phyloP scores from a whole-genome alignment of 73 alveolate genomes.

The Diophrys appendiculata region DNA sequence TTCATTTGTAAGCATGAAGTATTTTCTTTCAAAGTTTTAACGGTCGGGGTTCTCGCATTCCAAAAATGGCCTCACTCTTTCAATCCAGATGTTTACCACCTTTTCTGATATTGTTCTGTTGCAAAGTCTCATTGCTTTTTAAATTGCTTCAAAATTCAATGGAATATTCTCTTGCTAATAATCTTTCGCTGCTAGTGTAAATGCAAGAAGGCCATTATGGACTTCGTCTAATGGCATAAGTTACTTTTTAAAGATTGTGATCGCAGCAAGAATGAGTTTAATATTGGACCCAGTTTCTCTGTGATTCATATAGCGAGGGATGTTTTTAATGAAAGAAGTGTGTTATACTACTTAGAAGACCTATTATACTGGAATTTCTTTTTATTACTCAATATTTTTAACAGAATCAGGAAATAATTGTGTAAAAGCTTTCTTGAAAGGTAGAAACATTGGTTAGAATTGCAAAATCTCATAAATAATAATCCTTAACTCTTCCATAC shows the following conservation, averaged over 20 bases:
- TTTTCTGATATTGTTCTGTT: constrained; percentile 41
- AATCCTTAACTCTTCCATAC: background rate
- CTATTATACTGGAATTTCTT: background rate
- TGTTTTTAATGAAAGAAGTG: background rate
- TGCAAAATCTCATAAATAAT: background rate
- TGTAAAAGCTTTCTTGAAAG: background rate
- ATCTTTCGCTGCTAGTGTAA: constrained; percentile 2
- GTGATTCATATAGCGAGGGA: background rate
- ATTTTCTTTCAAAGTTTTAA: constrained; percentile 32
- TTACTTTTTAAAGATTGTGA: background rate
- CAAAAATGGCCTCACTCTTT: constrained; percentile 15
- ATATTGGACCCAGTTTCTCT: constrained; percentile 11
- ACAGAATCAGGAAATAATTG: background rate
- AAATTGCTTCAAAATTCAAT: background rate
- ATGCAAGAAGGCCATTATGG: background rate
- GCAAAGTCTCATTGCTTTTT: constrained; percentile 3
- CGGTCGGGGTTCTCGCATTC: constrained; percentile 49
- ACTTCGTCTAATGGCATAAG: background rate
- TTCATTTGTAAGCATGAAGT: background rate
- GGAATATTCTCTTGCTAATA: background rate
- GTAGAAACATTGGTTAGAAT: background rate
- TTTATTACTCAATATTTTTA: too few species aligned
- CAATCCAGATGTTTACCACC: constrained; percentile 32
- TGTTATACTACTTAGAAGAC: background rate
- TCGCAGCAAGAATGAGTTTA: background rate